These are phyloP conservation scores for Colletotrichum cuscutae DNA, from an alignment of 2,329 filamentous ascomycete genomes.

Conservation along the genomic window DNA sequence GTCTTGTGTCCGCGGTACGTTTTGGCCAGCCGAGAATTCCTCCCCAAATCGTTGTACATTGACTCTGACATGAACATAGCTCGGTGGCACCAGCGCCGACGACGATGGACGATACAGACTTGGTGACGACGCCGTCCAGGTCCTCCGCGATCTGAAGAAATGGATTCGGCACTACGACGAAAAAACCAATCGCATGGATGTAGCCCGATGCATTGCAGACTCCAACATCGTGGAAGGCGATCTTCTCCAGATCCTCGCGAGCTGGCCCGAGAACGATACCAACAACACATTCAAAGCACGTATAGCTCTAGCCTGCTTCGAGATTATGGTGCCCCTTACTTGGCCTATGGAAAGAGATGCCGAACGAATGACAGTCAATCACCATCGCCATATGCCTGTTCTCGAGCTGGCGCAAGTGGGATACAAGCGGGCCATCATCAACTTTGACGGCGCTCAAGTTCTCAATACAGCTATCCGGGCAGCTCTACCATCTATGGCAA, in stretches of 20 bases:
- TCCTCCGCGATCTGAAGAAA: conserved; percentile 91
- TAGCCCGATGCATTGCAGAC: conserved; percentile 91
- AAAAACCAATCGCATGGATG: conserved; percentile 92
- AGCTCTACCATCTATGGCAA: conserved; percentile 86
- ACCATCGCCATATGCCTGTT: conserved; percentile 90
- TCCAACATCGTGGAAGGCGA: conserved; percentile 93
- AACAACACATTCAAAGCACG: conserved; percentile 81
- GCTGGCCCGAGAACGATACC: conserved; percentile 79
- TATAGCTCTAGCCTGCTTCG: conserved; percentile 85
- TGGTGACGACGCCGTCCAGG: conserved; percentile 92
- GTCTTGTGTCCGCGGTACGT: conserved; percentile 90
- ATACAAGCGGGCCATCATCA: conserved; percentile 91
- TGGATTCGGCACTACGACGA: conserved; percentile 97
- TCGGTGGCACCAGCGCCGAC: conserved; percentile 84
- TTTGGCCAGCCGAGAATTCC: conserved; percentile 4
- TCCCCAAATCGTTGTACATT: background rate
- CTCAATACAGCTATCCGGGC: conserved; percentile 84
- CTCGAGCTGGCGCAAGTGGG: conserved; percentile 86
- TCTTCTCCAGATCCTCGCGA: conserved; percentile 86
- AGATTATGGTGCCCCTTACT: conserved; percentile 90
- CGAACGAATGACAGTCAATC: conserved; percentile 88
- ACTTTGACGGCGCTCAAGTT: conserved; percentile 80
- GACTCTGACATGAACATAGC: conserved; percentile 60
- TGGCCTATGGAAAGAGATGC: conserved; percentile 89
- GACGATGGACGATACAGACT: conserved; percentile 87